phyloP scores from a whole-genome alignment of 306 rosid genomes.

The Malus orientalis region DNA sequence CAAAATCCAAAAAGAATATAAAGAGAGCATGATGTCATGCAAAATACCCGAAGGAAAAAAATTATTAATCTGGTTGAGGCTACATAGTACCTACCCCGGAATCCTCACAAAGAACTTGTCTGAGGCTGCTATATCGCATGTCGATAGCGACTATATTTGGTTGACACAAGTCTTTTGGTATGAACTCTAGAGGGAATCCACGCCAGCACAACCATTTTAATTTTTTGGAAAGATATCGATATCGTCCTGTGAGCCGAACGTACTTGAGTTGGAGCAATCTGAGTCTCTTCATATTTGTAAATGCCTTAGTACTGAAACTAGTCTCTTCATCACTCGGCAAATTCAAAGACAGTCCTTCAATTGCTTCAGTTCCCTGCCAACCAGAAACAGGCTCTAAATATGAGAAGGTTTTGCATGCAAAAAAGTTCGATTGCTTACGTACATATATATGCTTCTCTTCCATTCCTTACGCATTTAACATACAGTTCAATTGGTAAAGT shows the following conservation, averaged over 20 bases:
- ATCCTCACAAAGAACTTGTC: slow-evolving; percentile 20
- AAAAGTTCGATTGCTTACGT: neutral
- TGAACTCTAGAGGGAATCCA: neutral
- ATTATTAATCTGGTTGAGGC: neutral
- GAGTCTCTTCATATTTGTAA: slow-evolving; percentile 27
- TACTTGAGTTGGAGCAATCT: slow-evolving; percentile 30
- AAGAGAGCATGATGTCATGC: neutral
- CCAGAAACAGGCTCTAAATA: neutral
- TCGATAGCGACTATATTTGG: slow-evolving; percentile 26
- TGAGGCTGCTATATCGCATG: slow-evolving; percentile 28
- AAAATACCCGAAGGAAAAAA: neutral
- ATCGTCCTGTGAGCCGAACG: slow-evolving; percentile 19
- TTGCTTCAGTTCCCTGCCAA: slow-evolving; percentile 2
- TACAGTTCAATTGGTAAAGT: neutral
- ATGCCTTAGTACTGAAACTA: slow-evolving; percentile 12
- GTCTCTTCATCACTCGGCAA: neutral
- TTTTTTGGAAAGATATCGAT: slow-evolving; percentile 17
- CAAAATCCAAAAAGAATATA: neutral
- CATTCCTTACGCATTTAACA: neutral
- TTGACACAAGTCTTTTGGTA: slow-evolving; percentile 1
- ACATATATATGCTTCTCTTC: neutral
- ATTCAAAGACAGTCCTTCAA: slow-evolving; percentile 16
- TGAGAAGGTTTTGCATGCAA: neutral
- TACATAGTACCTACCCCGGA: slow-evolving; percentile 19
- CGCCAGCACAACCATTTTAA: slow-evolving; percentile 3